A percentile compares a stretch with the other conserved stretches of the same genome.
Conservation (phyloP, 192 early-diverging fungal species). For the Spizellomyces sp. region DNA sequence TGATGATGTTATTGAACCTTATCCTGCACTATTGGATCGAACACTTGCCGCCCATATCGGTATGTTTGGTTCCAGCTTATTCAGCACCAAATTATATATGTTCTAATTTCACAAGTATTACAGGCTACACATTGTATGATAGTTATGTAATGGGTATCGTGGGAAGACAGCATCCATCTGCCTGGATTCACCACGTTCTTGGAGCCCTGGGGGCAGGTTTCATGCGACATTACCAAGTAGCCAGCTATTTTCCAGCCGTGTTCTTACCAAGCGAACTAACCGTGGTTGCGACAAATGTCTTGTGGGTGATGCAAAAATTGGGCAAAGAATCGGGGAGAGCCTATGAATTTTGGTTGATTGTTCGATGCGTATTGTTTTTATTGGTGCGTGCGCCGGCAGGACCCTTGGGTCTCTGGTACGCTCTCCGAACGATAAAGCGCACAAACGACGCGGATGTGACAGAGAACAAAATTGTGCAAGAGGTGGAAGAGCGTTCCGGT, state of each 20-base stretch:
- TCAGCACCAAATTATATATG: background rate
- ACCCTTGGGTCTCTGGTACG: slow-evolving; percentile 17
- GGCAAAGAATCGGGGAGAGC: background rate
- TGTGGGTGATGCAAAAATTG: slow-evolving; percentile 29
- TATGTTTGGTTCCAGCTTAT: background rate
- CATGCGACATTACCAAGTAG: slow-evolving; percentile 22
- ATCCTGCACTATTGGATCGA: slow-evolving; percentile 24
- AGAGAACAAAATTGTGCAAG: background rate
- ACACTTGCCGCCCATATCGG: slow-evolving; percentile 33
- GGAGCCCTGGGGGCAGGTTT: slow-evolving; percentile 21
- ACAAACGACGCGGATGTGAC: background rate
- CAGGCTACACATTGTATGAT: slow-evolving; percentile 31
- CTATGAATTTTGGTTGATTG: background rate
- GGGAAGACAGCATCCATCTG: slow-evolving; percentile 21
- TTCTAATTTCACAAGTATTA: too few relatives aligned
- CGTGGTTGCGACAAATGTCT: slow-evolving; percentile 31
- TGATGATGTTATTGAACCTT: slow-evolving; percentile 15
- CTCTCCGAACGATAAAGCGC: slow-evolving; percentile 1
- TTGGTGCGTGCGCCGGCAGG: slow-evolving; percentile 26
- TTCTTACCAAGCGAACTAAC: slow-evolving; percentile 38
- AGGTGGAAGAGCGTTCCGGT: background rate
- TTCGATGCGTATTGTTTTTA: slow-evolving; percentile 33
- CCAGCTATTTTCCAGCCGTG: slow-evolving; percentile 25
- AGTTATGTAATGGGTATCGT: slow-evolving; percentile 21
- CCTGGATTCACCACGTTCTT: slow-evolving; percentile 43